Conservation (phyloP, 23 red algal genomes). For the Gracilaria gracilis region DNA sequence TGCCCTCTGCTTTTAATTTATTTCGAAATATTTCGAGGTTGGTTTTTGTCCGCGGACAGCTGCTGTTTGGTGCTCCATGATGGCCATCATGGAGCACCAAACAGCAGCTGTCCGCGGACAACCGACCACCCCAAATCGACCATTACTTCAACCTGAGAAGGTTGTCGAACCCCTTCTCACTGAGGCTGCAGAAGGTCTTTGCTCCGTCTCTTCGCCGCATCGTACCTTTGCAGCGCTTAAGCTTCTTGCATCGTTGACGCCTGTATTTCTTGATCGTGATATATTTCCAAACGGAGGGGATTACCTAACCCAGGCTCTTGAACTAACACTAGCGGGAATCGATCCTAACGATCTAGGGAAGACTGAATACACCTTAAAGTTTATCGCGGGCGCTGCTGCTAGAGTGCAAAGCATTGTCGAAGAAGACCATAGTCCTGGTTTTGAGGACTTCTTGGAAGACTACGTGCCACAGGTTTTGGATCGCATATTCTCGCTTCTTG, state of each 20-base stretch:
- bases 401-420: slow-evolving; percentile 78
- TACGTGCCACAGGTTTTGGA: slow-evolving; percentile 76
- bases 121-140: slow-evolving; percentile 8
- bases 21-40: no score
- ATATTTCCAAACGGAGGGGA: slow-evolving; percentile 61
- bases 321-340: slow-evolving; percentile 78
- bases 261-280: slow-evolving; percentile 81
- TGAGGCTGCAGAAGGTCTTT: slow-evolving; percentile 71
- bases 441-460: slow-evolving; percentile 78
- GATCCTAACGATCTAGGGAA: slow-evolving; percentile 90
- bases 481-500: slow-evolving; percentile 77
- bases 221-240: slow-evolving; percentile 81
- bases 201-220: slow-evolving; percentile 79
- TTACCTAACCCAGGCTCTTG: slow-evolving; percentile 63
- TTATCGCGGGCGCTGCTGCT: slow-evolving; percentile 76
- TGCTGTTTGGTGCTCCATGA: no score
- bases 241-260: slow-evolving; percentile 68
- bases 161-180: slow-evolving; percentile 64
- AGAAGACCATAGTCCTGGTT: slow-evolving; percentile 34
- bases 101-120: no score
- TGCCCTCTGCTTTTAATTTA: no score
- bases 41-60: no score
- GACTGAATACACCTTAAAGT: slow-evolving; percentile 79
- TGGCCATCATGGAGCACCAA: no score
- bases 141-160: slow-evolving; percentile 56